These are phyloP conservation scores for Cyberlindnera nakhonratchasimensis DNA, from an alignment of 805 yeast genomes.

Conservation along the genomic window DNA sequence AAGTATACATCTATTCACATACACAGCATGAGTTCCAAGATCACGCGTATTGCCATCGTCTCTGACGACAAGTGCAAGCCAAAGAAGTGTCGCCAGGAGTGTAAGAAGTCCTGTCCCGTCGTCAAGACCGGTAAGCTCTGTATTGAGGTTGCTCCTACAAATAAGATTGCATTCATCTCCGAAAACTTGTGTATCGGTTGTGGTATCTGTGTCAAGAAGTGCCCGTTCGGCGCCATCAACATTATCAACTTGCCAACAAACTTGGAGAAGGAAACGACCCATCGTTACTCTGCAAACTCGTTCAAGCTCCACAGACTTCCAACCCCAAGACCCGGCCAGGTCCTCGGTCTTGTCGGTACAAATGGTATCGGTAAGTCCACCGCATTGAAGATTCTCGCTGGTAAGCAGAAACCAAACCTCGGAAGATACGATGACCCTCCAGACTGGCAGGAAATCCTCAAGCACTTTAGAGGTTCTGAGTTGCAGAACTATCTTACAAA, in stretches of 20 bases:
- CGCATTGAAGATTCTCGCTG: conserved; percentile 93
- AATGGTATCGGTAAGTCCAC: conserved; percentile 99
- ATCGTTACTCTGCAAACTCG: conserved; percentile 96
- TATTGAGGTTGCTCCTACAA: conserved; percentile 89
- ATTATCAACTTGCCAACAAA: conserved; percentile 96
- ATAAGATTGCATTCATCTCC: conserved; percentile 91
- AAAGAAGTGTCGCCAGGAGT: conserved; percentile 97
- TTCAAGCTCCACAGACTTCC: conserved; percentile 97
- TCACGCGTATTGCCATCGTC: conserved; percentile 92
- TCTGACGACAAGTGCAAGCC: conserved; percentile 95
- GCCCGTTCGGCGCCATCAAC: conserved; percentile 96
- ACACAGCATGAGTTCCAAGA: conserved; percentile 27
- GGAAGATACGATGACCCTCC: conserved; percentile 96
- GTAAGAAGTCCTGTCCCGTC: conserved; percentile 95
- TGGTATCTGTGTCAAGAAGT: conserved; percentile 98
- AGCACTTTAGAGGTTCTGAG: conserved; percentile 93
- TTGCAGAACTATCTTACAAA: conserved; percentile 94
- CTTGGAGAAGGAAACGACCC: conserved; percentile 88
- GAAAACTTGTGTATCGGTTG: conserved; percentile 97
- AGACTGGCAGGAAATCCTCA: conserved; percentile 92
- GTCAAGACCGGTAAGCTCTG: conserved; percentile 96
- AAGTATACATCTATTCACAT: too few relatives aligned
- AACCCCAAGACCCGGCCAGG: conserved; percentile 99
- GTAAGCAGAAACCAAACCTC: conserved; percentile 95
- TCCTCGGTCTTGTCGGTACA: conserved; percentile 94